Evolutionary conservation across 2,329 filamentous ascomycete genomes (phyloP), one percentile per base, ranked within the genome.

Genomic region (Colletotrichum cuscutae): DNA sequence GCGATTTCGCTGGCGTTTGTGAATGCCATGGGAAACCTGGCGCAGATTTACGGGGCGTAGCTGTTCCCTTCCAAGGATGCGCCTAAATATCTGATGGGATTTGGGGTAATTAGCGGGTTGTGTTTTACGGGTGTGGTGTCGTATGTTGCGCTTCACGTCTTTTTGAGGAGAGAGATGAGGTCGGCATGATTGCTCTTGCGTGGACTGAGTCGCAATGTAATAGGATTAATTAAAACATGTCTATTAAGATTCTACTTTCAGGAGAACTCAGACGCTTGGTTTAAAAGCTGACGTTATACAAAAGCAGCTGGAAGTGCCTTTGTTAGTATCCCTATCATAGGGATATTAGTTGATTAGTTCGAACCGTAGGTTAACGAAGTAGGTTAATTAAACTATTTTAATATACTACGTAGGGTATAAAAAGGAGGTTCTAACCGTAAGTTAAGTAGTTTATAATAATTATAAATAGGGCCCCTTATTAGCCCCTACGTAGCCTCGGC

Each of bases 1-100:
- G 85, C 67, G 81, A 88, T 71, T 30, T 70, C 81, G 82, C 58
- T 77, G 2, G 88, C 87, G 1, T 78, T 89, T 7, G 85, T 90
- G 62, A 89, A 90, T 76, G 87, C 86, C 0, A 81, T 89, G 76
- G 88, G 87, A 3, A 89, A 89, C 68, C 77, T 89, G 2, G 86
- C 87, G 0, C 86, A 88, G 73, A 89, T 90, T 9, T 90, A 89
- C 68, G 87, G 88, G 11, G 83, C 86, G 77, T 85, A 89, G 74
- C 76, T 90, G 3, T 90, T 89, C 78, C 88, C 88, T 0, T 77
- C 78, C 0, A 75, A 80, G 0, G 86, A 89, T 66, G 79, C 79
- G 24, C 87, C 88, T 0, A 86, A 88, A 75, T 87, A 87, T 73
- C 76, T 86, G 2, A 83, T 82, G 78, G 86, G 79, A 62, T 88